Percentiles rank a stretch among this genome's conserved stretches.
phyloP scores from a whole-genome alignment of 2,329 filamentous ascomycete genomes.

The Alternaria atra region DNA sequence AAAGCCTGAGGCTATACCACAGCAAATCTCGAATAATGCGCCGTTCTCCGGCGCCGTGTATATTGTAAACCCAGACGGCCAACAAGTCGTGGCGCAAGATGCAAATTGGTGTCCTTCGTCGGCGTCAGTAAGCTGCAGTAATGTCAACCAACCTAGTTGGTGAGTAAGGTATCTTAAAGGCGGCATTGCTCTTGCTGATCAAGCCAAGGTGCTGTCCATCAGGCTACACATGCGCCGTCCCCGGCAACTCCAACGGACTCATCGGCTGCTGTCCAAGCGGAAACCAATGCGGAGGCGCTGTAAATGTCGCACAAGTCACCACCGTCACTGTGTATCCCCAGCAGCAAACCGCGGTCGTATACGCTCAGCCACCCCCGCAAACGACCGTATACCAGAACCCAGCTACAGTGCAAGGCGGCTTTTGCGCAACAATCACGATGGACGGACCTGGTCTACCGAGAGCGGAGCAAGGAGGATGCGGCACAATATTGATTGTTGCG shows the following conservation, averaged over 20 bases:
- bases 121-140: conserved; percentile 54
- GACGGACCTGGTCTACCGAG: conserved; percentile 47
- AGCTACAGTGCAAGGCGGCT: conserved; percentile 39
- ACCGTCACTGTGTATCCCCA: conserved; percentile 48
- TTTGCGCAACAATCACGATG: conserved; percentile 50
- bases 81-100: conserved; percentile 46
- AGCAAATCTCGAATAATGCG: conserved; percentile 47
- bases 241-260: conserved; percentile 43
- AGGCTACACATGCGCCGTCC: conserved; percentile 45
- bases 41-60: conserved; percentile 53
- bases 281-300: conserved; percentile 42
- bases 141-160: conserved; percentile 55
- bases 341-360: conserved; percentile 41
- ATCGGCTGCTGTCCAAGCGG: conserved; percentile 52
- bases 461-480: conserved; percentile 45
- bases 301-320: conserved; percentile 44
- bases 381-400: conserved; percentile 40
- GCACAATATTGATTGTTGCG: conserved; percentile 49
- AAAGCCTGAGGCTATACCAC: conserved; percentile 38
- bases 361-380: conserved; percentile 33
- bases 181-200: conserved; percentile 1
- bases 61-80: conserved; percentile 46
- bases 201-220: conserved; percentile 49
- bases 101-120: conserved; percentile 45
- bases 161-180: conserved; percentile 29